Evolutionary conservation across 2,329 filamentous ascomycete genomes (phyloP).

Genomic region (Phoma sp.): DNA sequence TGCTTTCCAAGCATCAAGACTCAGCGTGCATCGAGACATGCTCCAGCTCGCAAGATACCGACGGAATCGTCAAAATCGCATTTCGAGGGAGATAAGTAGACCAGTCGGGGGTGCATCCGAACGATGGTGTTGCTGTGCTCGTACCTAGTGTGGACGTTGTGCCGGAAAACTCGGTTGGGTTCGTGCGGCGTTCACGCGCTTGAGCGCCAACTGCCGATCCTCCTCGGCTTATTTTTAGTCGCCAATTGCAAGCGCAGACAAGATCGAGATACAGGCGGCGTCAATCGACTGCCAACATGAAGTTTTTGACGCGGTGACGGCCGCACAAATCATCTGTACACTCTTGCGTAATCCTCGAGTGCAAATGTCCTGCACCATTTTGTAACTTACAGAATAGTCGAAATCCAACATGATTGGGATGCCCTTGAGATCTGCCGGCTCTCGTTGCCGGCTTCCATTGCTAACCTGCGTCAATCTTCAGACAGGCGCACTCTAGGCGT

Average conservation of each 20-base stretch:
- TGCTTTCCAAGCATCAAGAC: slow-evolving; percentile 6
- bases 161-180: slow-evolving; percentile 8
- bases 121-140: background rate
- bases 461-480: slow-evolving; percentile 1
- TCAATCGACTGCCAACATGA: slow-evolving; percentile 13
- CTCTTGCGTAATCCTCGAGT: background rate
- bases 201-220: slow-evolving; percentile 28
- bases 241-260: slow-evolving; percentile 14
- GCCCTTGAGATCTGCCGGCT: background rate
- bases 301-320: background rate
- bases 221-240: slow-evolving; percentile 10
- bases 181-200: slow-evolving; percentile 17
- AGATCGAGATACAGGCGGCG: slow-evolving; percentile 21
- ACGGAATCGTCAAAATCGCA: background rate
- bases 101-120: background rate
- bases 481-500: slow-evolving; percentile 2
- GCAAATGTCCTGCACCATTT: background rate
- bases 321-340: background rate
- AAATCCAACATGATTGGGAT: background rate
- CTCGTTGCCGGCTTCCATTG: slow-evolving; percentile 3
- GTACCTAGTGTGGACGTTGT: background rate
- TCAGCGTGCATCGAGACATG: background rate
- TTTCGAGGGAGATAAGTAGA: background rate
- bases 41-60: background rate
- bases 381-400: background rate